Base-by-base conservation (phyloP, 2,329 filamentous ascomycete species). In the Fusarium austroafricanum region DNA sequence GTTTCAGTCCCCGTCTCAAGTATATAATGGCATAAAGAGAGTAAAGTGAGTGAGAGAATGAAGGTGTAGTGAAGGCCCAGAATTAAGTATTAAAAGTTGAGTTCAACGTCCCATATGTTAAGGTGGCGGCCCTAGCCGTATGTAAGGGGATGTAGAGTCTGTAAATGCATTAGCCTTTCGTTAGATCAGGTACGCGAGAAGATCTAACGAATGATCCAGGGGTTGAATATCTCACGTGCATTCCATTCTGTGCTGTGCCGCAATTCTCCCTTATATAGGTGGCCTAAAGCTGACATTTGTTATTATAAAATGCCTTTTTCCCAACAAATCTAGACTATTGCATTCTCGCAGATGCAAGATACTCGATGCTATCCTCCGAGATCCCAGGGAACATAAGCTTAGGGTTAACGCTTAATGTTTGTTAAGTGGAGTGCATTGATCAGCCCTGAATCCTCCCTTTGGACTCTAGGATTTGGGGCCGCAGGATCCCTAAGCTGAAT, bases 1-100 rank as follows among this genome's bases (percentile, higher is more conserved):
- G 52, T 65, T 64, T 65, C 60, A 64, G 60, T 64, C 40, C 40
- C 31, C 8, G 60, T 64, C 26, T 37, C 44, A 56, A 44, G 29
- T 64, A 58, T 42, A 62, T 21, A 31, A 52, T 46, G 14, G 33
- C 51, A 63, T 45, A 47, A 47, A 47, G 26, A 18, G 38, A 63
- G 10, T 12, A 17, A 14, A 55, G 43, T 61, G 39, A 57, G 4
- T 12, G 29, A n/a, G 18, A 18, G 39, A 33, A 33, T 18, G n/a
- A 39, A 54, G n/a, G 31, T 7, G 14, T 12, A 33, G 29, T 31
- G 29, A 33, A 33, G 18, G 45, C 11, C 12, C 7, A 9, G 21
- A 47, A 40, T 44, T 44, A 29, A 23, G 17, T 14, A 40, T 15
- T 23, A 20, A 26, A 46, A 28, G 20, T 44, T 44, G 38, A 44